Base-by-base conservation (phyloP, 2,329 filamentous ascomycete species). In the Nectriaceae sp. region DNA sequence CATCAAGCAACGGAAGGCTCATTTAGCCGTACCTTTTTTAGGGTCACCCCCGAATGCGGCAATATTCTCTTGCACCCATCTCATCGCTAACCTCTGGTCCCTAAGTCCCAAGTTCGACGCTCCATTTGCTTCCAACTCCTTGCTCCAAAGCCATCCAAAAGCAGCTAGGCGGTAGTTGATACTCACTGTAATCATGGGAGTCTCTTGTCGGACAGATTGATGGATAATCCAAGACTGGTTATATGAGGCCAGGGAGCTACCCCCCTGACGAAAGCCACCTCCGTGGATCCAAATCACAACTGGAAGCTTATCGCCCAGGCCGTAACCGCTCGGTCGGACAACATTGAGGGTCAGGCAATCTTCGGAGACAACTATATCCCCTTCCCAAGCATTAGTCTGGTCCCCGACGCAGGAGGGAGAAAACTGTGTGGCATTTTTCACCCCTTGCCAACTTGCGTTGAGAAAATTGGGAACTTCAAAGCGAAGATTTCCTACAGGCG, bases 251-350 rank as follows among this genome's bases (percentile, higher is more conserved):
- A 61, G 58, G 21, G 51, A 50, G 3, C 55, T 54, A 33, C 60
- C 60, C 15, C 60, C 60, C 19, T 59, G 59, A n/a, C 4, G 57
- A 66, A 26, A 73, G 74, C 13, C 61, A 40, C 68, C 67, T 36
- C 75, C 75, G 55, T 84, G 77, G 21, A 85, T 82, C 80, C 82
- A 85, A 0, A 84, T 72, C 13, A 71, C 74, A 5, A 85, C 78
- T 0, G 83, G 83, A 2, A 87, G 70, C 15, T 69, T 72, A 21
- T 67, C 68, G 18, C 61, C 60, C 41, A 64, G 50, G 39, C 72
- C 16, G 6, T 48, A 40, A 3, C 60, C 58, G 4, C 55, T 41
- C 5, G 60, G 60, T 11, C 60, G 58, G 5, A 63, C 56, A 20
- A 63, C 50, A 19, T 63, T 63, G 16, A 63, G 50, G 5, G 56